Conservation (phyloP, 2,329 filamentous ascomycete genomes). For the Endocalyx cinctus region DNA sequence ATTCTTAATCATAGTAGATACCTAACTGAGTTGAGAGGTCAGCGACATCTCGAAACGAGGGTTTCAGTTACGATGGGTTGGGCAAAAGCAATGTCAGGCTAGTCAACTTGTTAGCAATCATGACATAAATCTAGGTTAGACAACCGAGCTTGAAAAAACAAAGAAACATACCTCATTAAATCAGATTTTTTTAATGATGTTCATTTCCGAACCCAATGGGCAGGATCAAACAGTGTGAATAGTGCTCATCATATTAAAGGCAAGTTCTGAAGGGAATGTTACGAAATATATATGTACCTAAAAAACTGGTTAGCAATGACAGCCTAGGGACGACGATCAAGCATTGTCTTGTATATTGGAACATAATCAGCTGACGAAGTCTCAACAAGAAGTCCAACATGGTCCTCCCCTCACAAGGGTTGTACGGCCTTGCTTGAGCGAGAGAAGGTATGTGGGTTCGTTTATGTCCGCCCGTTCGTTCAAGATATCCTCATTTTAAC, state of each 20-base stretch:
- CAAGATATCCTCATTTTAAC: constrained; percentile 56
- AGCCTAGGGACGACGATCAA: too few relatives aligned
- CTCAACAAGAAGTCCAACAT: constrained; percentile 57
- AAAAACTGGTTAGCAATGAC: too few relatives aligned
- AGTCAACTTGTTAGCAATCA: constrained; percentile 16
- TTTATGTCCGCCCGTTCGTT: constrained; percentile 69
- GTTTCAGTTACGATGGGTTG: too few relatives aligned
- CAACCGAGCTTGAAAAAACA: background rate
- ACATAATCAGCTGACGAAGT: constrained; percentile 60
- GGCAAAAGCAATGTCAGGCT: too few relatives aligned
- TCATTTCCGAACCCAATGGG: constrained; percentile 29
- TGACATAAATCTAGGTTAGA: too few relatives aligned
- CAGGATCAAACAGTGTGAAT: constrained; percentile 36
- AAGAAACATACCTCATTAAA: constrained; percentile 31
- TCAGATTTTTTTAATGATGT: constrained; percentile 31
- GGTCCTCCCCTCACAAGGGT: constrained; percentile 50
- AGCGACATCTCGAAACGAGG: too few relatives aligned
- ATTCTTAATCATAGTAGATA: too few relatives aligned
- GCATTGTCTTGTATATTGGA: too few relatives aligned
- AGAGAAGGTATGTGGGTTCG: constrained; percentile 45
- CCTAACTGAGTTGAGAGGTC: too few relatives aligned
- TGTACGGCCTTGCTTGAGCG: constrained; percentile 57
- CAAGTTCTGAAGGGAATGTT: too few relatives aligned
- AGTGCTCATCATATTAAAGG: constrained; percentile 30
- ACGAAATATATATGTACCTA: too few relatives aligned